A percentile compares a stretch with the other conserved stretches of the same genome.
Evolutionary conservation across 2,329 filamentous ascomycete species (phyloP).

Genomic region (Cyclaneusma minus): DNA sequence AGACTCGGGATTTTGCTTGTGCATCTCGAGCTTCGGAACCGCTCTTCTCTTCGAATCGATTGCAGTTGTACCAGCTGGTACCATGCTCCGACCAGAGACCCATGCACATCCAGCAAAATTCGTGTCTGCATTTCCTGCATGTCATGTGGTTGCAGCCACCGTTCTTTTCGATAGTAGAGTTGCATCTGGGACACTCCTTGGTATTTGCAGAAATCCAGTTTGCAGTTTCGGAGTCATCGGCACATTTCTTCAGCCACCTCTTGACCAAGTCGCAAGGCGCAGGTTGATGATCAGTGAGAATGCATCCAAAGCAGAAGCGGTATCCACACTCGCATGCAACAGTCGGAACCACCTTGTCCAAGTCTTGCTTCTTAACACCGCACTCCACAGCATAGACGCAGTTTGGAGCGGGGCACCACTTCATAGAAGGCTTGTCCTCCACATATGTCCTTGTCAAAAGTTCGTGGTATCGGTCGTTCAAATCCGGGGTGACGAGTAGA

Average conservation of each 20-base stretch:
- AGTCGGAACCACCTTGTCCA: conserved; percentile 74
- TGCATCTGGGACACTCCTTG: conserved; percentile 92
- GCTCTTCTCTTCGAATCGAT: conserved; percentile 90
- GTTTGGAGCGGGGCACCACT: conserved; percentile 98
- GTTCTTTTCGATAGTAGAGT: conserved; percentile 98
- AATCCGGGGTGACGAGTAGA: conserved; percentile 47
- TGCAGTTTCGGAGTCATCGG: conserved; percentile 93
- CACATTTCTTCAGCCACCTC: conserved; percentile 95
- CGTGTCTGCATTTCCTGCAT: conserved; percentile 85
- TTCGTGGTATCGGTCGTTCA: conserved; percentile 56
- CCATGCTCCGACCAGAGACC: conserved; percentile 96
- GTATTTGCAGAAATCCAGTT: conserved; percentile 99
- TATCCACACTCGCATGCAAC: conserved; percentile 75
- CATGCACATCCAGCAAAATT: conserved; percentile 99
- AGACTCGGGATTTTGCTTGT: conserved; percentile 79
- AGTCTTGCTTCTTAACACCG: conserved; percentile 70
- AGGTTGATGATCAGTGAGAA: conserved; percentile 78
- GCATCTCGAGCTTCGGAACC: conserved; percentile 80
- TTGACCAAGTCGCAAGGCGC: conserved; percentile 85
- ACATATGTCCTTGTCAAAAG: conserved; percentile 90
- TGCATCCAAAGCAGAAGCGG: conserved; percentile 91
- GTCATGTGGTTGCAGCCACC: conserved; percentile 98
- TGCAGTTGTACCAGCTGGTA: conserved; percentile 99
- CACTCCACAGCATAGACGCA: conserved; percentile 90
- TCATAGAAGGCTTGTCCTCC: conserved; percentile 87